Conservation (phyloP, 768 basidiomycete species). For the Boletus reticuloceps region DNA sequence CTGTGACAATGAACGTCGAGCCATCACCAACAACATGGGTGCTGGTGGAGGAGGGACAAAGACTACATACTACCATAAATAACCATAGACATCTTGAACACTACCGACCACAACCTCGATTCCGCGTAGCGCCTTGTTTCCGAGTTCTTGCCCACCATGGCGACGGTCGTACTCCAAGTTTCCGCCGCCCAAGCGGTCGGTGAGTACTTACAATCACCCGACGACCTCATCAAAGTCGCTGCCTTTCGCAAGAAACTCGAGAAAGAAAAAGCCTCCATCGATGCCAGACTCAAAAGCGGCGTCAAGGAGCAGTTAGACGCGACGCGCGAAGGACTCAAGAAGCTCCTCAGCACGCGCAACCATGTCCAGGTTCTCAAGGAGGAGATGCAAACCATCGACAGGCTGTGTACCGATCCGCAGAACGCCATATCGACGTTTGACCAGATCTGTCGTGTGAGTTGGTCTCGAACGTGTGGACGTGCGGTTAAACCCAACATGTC, state of each 20-base stretch:
- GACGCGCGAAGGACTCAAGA: slow-evolving; percentile 83
- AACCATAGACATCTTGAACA: neutral
- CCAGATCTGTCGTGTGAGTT: slow-evolving; percentile 88
- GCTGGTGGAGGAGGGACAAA: neutral
- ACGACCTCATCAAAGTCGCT: slow-evolving; percentile 86
- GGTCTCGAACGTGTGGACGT: neutral
- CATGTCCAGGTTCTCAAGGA: slow-evolving; percentile 83
- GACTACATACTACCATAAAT: neutral
- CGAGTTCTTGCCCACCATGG: slow-evolving; percentile 9
- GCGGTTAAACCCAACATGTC: neutral
- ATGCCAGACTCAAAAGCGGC: slow-evolving; percentile 83
- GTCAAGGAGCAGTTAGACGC: slow-evolving; percentile 92
- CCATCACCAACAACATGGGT: slow-evolving; percentile 7
- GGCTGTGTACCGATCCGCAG: slow-evolving; percentile 70
- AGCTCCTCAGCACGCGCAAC: slow-evolving; percentile 70
- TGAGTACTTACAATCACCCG: slow-evolving; percentile 89
- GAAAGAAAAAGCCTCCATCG: slow-evolving; percentile 95
- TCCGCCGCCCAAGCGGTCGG: slow-evolving; percentile 84
- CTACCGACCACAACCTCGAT: neutral
- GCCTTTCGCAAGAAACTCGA: slow-evolving; percentile 91
- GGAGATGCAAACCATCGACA: slow-evolving; percentile 80
- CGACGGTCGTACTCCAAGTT: slow-evolving; percentile 51
- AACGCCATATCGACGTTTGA: slow-evolving; percentile 84
- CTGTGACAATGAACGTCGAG: slow-evolving; percentile 6
- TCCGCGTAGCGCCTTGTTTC: neutral